Base-by-base conservation (phyloP, 1,284 basidiomycete species). In the Tylopilus orsonianus region DNA sequence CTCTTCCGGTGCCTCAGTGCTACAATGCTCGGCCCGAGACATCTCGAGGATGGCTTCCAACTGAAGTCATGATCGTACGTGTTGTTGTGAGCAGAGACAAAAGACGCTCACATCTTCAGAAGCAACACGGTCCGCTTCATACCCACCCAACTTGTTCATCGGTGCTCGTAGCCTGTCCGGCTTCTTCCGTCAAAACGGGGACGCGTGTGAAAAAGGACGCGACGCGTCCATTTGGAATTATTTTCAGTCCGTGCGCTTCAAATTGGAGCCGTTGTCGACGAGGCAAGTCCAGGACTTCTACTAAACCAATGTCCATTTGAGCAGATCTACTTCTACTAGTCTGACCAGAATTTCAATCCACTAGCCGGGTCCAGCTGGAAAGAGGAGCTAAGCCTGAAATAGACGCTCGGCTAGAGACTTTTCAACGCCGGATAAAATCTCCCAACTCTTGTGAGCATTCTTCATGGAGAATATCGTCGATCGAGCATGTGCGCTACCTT, bases 31-130 rank as follows among this genome's bases (percentile, higher is more conserved):
- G 5, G 42, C 16, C 8, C 53, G 60, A 3, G 65, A 63, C 60
- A 65, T 61, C 16, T 67, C 52, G 22, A 68, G 53, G 41, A 69
- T 53, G n/a, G 38, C 56, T 10, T 56, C 58, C 58, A 65, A 53
- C 67, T 65, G 45, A 41, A 19, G 20, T 18, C 32, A 2, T 9
- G n/a, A 23, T 48, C 38, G 19, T 3, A 23, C 13, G 7, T 30
- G 22, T 26, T 37, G n/a, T 20, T 20, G 19, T 19, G 35, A 46
- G 26, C 9, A 12, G 26, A 33, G 19, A 23, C 9, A 12, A 29
- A 33, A 16, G 16, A 16, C 40, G 47, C 66, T 47, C 44, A 64
- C 66, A 27, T 66, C 59, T 6, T 65, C 62, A 8, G 66, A 64
- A 26, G 26, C 46, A 24, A 33, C 60, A 41, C 52, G 50, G 34